Evolutionary conservation across 164 flowering plant genomes (phyloP).

Genomic region (Umbilicus rupestris): DNA sequence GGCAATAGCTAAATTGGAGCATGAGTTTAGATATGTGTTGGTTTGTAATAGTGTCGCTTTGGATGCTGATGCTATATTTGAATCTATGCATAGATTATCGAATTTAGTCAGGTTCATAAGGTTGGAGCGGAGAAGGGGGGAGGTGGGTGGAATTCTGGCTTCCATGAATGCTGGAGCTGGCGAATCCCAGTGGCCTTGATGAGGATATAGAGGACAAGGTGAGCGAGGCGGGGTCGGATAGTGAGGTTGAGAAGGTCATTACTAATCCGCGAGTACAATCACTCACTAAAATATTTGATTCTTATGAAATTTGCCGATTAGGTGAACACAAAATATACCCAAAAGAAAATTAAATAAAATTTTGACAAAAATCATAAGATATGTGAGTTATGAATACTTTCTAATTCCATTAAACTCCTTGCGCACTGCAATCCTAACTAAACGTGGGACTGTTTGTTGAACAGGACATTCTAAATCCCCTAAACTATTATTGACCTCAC

Average conservation of each 20-base stretch:
- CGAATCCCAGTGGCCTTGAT: slow-evolving; percentile 38
- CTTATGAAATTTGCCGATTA: too few species aligned
- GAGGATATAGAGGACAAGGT: slow-evolving; percentile 73
- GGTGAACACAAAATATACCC: too few species aligned
- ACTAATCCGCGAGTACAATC: too few species aligned
- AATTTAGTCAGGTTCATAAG: slow-evolving; percentile 14
- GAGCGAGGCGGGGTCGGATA: slow-evolving; percentile 74
- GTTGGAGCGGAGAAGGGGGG: slow-evolving; percentile 13
- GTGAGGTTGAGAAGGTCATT: slow-evolving; percentile 86
- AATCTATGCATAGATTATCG: slow-evolving; percentile 8
- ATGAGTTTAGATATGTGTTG: slow-evolving; percentile 44
- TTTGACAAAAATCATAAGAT: too few species aligned
- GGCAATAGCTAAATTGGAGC: slow-evolving; percentile 58
- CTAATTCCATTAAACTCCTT: too few species aligned
- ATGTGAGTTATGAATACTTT: too few species aligned
- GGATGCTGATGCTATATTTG: slow-evolving; percentile 16
- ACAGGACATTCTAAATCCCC: too few species aligned
- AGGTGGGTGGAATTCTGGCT: not conserved
- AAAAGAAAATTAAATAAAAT: too few species aligned
- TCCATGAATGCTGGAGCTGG: slow-evolving; percentile 36
- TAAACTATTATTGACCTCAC: too few species aligned
- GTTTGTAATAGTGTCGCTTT: slow-evolving; percentile 32
- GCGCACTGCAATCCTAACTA: too few species aligned
- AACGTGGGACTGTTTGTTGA: too few species aligned
- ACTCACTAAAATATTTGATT: too few species aligned